Percentiles rank a stretch among this genome's conserved stretches.
Conservation (phyloP, 345 rosid species). For the Cochlearia excelsa region DNA sequence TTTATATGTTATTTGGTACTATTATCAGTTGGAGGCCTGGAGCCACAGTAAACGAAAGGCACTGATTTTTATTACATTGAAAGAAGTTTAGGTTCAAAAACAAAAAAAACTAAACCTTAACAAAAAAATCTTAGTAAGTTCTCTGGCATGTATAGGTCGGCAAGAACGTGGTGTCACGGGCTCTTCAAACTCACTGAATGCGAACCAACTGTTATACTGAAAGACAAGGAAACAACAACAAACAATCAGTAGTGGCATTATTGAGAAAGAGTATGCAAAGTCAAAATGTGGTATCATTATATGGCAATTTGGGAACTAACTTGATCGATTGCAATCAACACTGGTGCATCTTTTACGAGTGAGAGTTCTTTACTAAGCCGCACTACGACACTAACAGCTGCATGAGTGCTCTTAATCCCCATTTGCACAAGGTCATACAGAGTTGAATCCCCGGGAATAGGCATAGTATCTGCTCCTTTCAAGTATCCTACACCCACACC, state of each 20-base stretch:
- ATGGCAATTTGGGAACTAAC: slow-evolving; percentile 43
- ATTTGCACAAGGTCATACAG: slow-evolving; percentile 71
- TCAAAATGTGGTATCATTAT: neutral
- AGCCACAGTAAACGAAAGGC: neutral
- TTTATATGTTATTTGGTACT: neutral
- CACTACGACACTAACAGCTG: slow-evolving; percentile 76
- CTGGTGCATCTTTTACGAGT: slow-evolving; percentile 82
- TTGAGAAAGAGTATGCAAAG: neutral
- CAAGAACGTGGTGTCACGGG: slow-evolving; percentile 68
- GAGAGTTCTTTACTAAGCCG: slow-evolving; percentile 88
- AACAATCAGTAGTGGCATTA: slow-evolving; percentile 21
- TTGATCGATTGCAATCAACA: slow-evolving; percentile 90
- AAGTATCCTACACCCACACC: slow-evolving; percentile 87
- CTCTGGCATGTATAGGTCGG: slow-evolving; percentile 78
- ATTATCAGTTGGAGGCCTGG: too few species aligned
- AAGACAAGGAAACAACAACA: slow-evolving; percentile 29
- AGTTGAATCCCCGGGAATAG: slow-evolving; percentile 63
- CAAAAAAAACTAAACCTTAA: slow-evolving; percentile 19
- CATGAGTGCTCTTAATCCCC: slow-evolving; percentile 77
- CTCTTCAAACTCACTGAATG: slow-evolving; percentile 93
- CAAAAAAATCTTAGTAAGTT: slow-evolving; percentile 53
- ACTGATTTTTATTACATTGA: slow-evolving; percentile 17
- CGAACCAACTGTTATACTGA: slow-evolving; percentile 95
- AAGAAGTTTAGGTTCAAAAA: slow-evolving; percentile 13
- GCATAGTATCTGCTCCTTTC: slow-evolving; percentile 71